These are phyloP conservation scores for Torulaspora globosa DNA, from an alignment of 1,139 yeast species.

Conservation along the genomic window DNA sequence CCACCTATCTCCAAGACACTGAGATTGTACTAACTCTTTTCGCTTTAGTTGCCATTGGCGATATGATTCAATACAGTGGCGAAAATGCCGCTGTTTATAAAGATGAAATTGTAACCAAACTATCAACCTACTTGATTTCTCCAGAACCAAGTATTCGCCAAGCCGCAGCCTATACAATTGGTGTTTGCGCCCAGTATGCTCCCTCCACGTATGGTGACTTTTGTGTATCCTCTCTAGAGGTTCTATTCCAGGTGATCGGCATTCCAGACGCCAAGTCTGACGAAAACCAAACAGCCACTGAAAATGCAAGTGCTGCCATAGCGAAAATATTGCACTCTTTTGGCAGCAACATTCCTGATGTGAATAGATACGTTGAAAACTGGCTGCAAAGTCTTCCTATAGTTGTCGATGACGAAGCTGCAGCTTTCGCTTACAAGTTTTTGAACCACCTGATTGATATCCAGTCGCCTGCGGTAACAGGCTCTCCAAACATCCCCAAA, in stretches of 20 bases:
- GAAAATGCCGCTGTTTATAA: slow-evolving; percentile 59
- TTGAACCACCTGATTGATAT: slow-evolving; percentile 68
- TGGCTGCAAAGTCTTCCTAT: slow-evolving; percentile 87
- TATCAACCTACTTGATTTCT: slow-evolving; percentile 61
- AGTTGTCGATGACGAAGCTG: slow-evolving; percentile 81
- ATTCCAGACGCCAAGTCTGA: slow-evolving; percentile 85
- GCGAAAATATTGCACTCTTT: slow-evolving; percentile 69
- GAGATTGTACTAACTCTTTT: slow-evolving; percentile 67
- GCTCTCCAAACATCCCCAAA: slow-evolving; percentile 52
- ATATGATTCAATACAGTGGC: slow-evolving; percentile 75
- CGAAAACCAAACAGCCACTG: slow-evolving; percentile 83
- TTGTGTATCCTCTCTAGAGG: slow-evolving; percentile 64
- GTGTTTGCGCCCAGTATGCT: slow-evolving; percentile 79
- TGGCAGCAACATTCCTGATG: slow-evolving; percentile 55
- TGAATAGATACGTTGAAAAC: slow-evolving; percentile 58
- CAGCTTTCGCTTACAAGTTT: slow-evolving; percentile 79
- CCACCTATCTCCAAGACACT: slow-evolving; percentile 56
- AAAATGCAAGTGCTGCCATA: slow-evolving; percentile 75
- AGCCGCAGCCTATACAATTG: slow-evolving; percentile 80
- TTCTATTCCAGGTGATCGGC: slow-evolving; percentile 67
- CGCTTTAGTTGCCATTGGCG: slow-evolving; percentile 78
- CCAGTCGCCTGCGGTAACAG: slow-evolving; percentile 56
- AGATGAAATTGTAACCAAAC: slow-evolving; percentile 57
- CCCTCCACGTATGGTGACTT: slow-evolving; percentile 61
- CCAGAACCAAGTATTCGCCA: slow-evolving; percentile 78